Percentiles rank a stretch among this genome's conserved stretches.
Evolutionary conservation across 768 basidiomycete species (phyloP).

Genomic region (Tricholoma terreum): DNA sequence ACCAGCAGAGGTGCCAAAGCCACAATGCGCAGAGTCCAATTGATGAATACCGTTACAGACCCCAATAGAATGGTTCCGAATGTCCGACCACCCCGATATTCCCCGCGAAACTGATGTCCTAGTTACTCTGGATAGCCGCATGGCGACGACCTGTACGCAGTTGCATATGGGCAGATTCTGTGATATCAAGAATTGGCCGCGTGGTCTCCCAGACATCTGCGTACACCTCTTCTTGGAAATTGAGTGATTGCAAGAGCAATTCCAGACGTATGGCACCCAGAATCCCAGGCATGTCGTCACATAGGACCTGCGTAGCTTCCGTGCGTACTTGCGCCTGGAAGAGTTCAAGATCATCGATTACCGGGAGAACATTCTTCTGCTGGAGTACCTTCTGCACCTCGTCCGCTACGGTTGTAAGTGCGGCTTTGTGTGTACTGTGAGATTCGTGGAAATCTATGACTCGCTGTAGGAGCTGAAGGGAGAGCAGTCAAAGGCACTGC

Average conservation of each 20-base stretch:
- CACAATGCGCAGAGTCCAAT: neutral
- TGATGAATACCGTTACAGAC: too few species aligned
- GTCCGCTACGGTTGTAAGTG: neutral
- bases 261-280: neutral
- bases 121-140: neutral
- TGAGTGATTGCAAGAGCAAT: neutral
- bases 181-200: neutral
- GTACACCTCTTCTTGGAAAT: neutral
- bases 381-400: neutral
- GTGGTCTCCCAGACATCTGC: neutral
- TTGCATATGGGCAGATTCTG: neutral
- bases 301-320: neutral
- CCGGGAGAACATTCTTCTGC: neutral
- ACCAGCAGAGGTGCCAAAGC: neutral
- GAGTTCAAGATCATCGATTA: neutral
- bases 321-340: neutral
- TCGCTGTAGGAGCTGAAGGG: neutral
- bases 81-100: too few species aligned
- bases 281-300: neutral
- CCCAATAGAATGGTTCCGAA: too few species aligned
- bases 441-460: neutral
- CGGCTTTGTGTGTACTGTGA: neutral
- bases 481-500: neutral
- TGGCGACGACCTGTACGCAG: neutral
- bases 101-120: neutral